These are phyloP conservation scores for Boletus sp. DNA, from an alignment of 768 basidiomycete genomes.

Conservation along the genomic window DNA sequence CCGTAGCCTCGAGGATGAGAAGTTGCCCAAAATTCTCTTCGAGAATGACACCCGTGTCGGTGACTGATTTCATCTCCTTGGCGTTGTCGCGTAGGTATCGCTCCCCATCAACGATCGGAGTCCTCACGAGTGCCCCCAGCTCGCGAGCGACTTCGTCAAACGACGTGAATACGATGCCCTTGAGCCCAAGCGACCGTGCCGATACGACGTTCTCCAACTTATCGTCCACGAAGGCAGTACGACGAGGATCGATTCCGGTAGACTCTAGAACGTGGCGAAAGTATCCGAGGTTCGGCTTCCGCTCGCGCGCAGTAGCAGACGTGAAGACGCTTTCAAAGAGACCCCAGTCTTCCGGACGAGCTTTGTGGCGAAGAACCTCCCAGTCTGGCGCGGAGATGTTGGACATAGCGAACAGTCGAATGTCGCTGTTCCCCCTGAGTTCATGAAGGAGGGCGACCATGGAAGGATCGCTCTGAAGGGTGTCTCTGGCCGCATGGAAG, in stretches of 20 bases:
- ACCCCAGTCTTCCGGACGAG: conserved; percentile 11
- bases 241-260: conserved; percentile 16
- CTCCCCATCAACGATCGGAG: conserved; percentile 13
- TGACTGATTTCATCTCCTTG: conserved; percentile 16
- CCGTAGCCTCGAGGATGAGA: conserved; percentile 20
- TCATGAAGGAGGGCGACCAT: conserved; percentile 19
- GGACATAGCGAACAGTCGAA: conserved; percentile 23
- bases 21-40: conserved; percentile 23
- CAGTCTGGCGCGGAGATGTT: conserved; percentile 23
- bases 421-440: conserved; percentile 3
- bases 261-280: conserved; percentile 15
- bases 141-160: conserved; percentile 11
- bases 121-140: conserved; percentile 13
- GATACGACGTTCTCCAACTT: conserved; percentile 22
- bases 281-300: conserved; percentile 20
- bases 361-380: conserved; percentile 15
- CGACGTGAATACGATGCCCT: conserved; percentile 20
- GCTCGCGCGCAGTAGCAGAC: conserved; percentile 13
- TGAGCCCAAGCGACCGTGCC: conserved; percentile 19
- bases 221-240: conserved; percentile 25
- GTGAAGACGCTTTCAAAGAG: conserved; percentile 23
- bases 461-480: conserved; percentile 10
- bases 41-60: conserved; percentile 6
- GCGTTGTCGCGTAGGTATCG: conserved; percentile 13
- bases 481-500: not conserved